These are phyloP conservation scores for Eucalyptus brandiana DNA, from an alignment of 345 rosid genomes.

Conservation along the genomic window DNA sequence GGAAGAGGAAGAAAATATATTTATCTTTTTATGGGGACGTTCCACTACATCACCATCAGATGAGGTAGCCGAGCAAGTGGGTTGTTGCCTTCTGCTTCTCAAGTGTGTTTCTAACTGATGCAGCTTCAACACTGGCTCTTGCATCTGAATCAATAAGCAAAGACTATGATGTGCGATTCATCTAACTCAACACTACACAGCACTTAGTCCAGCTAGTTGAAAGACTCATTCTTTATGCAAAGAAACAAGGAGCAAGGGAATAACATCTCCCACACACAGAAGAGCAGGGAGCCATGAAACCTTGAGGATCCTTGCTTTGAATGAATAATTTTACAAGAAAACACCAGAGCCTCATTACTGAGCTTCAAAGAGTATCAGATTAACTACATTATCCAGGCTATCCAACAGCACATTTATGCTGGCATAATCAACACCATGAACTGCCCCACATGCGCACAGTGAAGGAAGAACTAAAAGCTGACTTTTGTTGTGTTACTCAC, in stretches of 20 bases:
- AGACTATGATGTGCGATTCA: background rate
- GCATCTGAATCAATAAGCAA: constrained; percentile 19
- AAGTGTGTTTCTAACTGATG: constrained; percentile 6
- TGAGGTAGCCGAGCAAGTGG: background rate
- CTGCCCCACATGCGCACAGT: background rate
- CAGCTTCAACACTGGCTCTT: constrained; percentile 29
- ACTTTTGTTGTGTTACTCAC: background rate
- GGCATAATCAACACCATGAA: background rate
- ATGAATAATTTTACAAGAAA: background rate
- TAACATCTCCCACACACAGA: background rate
- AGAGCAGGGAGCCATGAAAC: background rate
- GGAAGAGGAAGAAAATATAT: background rate
- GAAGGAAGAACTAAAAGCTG: background rate
- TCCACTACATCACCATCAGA: background rate
- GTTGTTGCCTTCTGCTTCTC: constrained; percentile 3
- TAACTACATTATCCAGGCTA: background rate
- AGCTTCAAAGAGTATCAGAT: background rate
- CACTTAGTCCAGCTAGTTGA: background rate
- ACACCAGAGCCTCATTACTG: background rate
- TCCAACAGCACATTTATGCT: background rate
- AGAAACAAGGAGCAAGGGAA: background rate
- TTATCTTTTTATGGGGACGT: background rate
- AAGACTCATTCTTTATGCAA: background rate
- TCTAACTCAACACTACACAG: background rate
- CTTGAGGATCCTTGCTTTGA: background rate